Percentiles rank a stretch among this genome's conserved stretches.
These are phyloP conservation scores for Dipteronia dyeriana DNA, from an alignment of 345 rosid genomes.

Conservation along the genomic window DNA sequence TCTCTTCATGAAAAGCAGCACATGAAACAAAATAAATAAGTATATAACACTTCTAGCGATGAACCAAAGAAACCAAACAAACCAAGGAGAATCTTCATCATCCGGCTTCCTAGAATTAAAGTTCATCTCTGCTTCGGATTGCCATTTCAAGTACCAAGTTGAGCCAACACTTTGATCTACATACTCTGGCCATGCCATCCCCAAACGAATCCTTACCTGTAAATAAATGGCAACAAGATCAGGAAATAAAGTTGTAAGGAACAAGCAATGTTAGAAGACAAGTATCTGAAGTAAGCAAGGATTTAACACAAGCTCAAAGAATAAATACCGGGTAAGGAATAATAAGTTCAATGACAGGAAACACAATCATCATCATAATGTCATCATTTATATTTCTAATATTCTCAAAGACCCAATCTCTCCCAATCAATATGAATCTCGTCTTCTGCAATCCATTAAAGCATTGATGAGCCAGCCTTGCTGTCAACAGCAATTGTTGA, in stretches of 20 bases:
- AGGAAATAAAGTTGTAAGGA: conserved; percentile 5
- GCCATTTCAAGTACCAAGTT: conserved; percentile 90
- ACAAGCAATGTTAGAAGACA: conserved; percentile 3
- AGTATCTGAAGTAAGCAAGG: conserved; percentile 5
- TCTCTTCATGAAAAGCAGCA: conserved; percentile 68
- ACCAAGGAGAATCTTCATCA: conserved; percentile 15
- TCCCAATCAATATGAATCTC: conserved; percentile 41
- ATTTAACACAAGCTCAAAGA: conserved; percentile 16
- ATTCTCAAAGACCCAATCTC: conserved; percentile 50
- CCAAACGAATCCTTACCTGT: conserved; percentile 72
- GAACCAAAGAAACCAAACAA: conserved; percentile 74
- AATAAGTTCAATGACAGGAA: conserved; percentile 63
- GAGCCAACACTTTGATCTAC: conserved; percentile 69
- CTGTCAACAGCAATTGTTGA: conserved; percentile 69
- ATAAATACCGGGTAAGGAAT: conserved; percentile 79
- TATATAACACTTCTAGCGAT: conserved; percentile 53
- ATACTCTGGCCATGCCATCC: conserved; percentile 96
- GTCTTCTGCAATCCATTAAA: conserved; percentile 62
- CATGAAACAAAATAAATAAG: conserved; percentile 63
- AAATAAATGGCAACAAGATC: conserved; percentile 16
- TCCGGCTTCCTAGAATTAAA: conserved; percentile 62
- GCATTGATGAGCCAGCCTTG: conserved; percentile 53
- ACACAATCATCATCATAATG: conserved; percentile 58
- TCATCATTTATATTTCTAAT: conserved; percentile 69
- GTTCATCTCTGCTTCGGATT: conserved; percentile 71